Evolutionary conservation across 805 yeast genomes (phyloP).

Genomic region (Barnettozyma siamensis): DNA sequence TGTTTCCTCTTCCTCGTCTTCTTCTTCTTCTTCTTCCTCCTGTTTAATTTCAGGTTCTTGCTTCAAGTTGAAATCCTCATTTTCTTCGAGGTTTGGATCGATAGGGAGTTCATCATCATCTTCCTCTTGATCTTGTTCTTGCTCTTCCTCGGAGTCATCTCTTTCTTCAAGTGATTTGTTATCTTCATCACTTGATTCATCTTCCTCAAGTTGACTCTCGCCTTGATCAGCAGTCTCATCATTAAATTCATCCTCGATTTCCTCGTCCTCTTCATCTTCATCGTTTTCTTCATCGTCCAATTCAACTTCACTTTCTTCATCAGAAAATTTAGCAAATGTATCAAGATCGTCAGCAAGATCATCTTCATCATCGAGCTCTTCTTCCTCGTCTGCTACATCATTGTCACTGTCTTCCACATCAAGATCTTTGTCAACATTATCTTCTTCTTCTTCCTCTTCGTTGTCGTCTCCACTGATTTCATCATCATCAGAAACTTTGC

Average conservation of each 20-base stretch:
- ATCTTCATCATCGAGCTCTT: constrained; percentile 5
- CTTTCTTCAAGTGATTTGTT: background rate
- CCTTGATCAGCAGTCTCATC: background rate
- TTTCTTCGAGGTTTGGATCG: background rate
- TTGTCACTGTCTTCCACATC: no score
- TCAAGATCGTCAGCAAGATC: constrained; percentile 8
- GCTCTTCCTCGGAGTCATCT: background rate
- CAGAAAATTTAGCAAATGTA: background rate
- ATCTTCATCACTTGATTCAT: background rate
- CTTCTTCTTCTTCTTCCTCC: constrained; percentile 2
- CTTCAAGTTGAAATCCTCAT: no score
- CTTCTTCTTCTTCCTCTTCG: background rate
- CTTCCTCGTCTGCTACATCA: constrained; percentile 3
- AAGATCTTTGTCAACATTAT: background rate
- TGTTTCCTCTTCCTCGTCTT: constrained; percentile 1
- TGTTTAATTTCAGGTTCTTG: background rate
- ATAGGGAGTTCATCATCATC: background rate
- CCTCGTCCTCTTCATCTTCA: background rate
- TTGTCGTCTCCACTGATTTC: background rate
- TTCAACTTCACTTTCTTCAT: background rate
- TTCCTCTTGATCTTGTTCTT: background rate
- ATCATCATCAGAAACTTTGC: background rate
- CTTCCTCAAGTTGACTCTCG: background rate
- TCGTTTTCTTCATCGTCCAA: background rate
- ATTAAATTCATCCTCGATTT: background rate